Evolutionary conservation across 768 basidiomycete species (phyloP).

Genomic region (Mycena crocata): DNA sequence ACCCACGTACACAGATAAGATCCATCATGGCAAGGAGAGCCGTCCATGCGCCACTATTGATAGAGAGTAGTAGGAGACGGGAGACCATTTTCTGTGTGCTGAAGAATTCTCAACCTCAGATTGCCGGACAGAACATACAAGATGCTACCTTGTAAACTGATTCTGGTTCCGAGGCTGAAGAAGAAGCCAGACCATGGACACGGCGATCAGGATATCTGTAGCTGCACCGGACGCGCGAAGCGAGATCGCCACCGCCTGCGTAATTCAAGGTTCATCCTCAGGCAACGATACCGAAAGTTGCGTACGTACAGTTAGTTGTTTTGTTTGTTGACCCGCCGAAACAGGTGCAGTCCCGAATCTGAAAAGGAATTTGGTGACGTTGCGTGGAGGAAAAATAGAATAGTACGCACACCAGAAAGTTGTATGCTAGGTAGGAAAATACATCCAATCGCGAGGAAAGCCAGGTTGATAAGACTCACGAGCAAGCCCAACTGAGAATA

Average conservation of each 20-base stretch:
- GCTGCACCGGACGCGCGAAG: conserved; percentile 14
- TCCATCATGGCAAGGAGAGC: conserved; percentile 29
- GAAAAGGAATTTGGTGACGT: neutral
- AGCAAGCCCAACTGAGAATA: conserved; percentile 12
- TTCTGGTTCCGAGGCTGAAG: neutral
- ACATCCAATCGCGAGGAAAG: neutral
- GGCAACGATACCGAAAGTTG: neutral
- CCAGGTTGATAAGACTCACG: neutral
- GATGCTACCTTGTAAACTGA: conserved; percentile 10
- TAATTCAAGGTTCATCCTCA: neutral
- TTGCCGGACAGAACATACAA: neutral
- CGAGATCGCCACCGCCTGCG: conserved; percentile 18
- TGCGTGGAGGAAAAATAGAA: neutral
- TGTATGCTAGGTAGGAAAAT: conserved; percentile 5
- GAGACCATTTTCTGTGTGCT: conserved; percentile 22
- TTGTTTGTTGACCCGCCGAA: conserved; percentile 14
- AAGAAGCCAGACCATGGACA: conserved; percentile 11
- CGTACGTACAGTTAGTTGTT: conserved; percentile 17
- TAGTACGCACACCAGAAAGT: conserved; percentile 11
- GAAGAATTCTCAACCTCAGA: neutral
- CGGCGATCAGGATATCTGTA: conserved; percentile 12
- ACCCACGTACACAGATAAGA: conserved; percentile 22
- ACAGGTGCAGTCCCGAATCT: conserved; percentile 13
- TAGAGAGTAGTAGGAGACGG: conserved; percentile 23
- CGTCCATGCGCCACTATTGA: conserved; percentile 34